Evolutionary conservation across 139 green algal genomes (phyloP).

Genomic region (Pleodorina starrii): DNA sequence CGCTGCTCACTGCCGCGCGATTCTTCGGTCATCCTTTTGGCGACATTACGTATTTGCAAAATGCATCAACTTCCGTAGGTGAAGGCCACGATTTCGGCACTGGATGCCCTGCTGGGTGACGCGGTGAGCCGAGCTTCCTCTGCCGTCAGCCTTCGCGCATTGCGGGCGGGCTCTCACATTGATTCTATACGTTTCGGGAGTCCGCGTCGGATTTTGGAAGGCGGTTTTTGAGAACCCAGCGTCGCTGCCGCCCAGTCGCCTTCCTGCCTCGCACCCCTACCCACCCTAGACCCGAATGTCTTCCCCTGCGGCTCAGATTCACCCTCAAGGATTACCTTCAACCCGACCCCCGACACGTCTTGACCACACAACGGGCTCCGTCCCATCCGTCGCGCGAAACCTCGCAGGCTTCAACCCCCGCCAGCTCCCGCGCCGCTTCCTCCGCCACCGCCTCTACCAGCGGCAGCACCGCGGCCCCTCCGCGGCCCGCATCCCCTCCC

Average conservation of each 20-base stretch:
- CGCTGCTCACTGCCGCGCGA: background rate
- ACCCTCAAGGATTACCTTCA: background rate
- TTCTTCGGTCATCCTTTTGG: background rate
- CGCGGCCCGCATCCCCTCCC: background rate
- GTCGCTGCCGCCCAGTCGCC: too few species aligned
- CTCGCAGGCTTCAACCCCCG: background rate
- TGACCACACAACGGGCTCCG: background rate
- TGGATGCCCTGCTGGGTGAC: constrained; percentile 37
- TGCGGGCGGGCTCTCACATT: background rate
- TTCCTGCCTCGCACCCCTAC: background rate
- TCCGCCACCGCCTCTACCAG: constrained; percentile 1
- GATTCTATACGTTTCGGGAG: too few species aligned
- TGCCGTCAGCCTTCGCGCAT: background rate
- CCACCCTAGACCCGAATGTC: background rate
- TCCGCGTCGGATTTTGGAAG: too few species aligned
- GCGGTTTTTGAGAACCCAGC: too few species aligned
- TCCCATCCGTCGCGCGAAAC: background rate
- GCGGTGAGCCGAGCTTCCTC: background rate
- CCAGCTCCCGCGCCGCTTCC: background rate
- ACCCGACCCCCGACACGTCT: background rate
- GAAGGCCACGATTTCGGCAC: constrained; percentile 12
- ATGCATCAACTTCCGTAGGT: background rate
- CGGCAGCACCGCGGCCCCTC: background rate
- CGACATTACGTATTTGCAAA: background rate
- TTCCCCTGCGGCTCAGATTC: too few species aligned